Conservation (phyloP, 176 grass and related monocot species). For the Pontederia paniculata region DNA sequence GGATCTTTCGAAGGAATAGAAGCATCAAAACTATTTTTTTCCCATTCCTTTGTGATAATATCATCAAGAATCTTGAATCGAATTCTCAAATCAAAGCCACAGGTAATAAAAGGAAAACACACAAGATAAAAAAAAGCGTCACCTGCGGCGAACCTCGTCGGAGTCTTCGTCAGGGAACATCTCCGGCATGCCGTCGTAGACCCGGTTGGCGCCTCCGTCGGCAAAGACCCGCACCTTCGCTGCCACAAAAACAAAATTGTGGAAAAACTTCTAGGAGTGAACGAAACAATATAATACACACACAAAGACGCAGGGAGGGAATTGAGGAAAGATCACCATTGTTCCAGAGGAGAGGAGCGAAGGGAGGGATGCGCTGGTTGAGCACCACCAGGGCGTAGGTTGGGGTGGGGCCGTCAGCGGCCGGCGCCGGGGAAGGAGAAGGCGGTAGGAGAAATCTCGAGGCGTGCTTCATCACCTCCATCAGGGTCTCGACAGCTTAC, state of each 20-base stretch:
- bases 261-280: not conserved
- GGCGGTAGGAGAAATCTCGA: conserved; percentile 52
- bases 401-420: not conserved
- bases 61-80: no score
- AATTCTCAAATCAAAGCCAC: not conserved
- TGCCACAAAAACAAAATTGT: conserved; percentile 21
- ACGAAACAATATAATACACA: not conserved
- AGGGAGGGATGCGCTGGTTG: conserved; percentile 82
- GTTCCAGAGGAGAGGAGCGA: conserved; percentile 64
- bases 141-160: conserved; percentile 45
- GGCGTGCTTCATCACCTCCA: conserved; percentile 45
- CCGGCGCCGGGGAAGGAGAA: not conserved
- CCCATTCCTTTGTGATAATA: no score
- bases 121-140: not conserved
- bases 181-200: conserved; percentile 65
- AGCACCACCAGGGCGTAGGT: conserved; percentile 67
- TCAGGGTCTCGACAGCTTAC: no score
- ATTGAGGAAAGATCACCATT: conserved; percentile 28
- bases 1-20: no score
- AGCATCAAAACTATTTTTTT: no score
- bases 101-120: not conserved
- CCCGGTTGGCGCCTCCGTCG: conserved; percentile 76
- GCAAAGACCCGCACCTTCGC: conserved; percentile 62
- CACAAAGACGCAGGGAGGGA: no score
- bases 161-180: conserved; percentile 50